Evolutionary conservation across 2,329 filamentous ascomycete genomes (phyloP).

Genomic region (Verticillium klebahnii): DNA sequence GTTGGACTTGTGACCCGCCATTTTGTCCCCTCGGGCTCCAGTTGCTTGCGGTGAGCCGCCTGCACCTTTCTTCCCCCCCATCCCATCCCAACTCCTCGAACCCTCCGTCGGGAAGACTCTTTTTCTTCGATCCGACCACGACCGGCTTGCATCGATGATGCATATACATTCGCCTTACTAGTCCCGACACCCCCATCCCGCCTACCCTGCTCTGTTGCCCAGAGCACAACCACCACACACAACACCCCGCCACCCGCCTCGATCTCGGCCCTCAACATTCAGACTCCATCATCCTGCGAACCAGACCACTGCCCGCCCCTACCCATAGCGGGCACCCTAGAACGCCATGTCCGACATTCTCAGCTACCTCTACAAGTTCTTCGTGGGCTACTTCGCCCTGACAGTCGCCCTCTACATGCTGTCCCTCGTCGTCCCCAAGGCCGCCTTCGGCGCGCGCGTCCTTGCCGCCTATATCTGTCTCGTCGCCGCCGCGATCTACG

Average conservation of each 20-base stretch:
- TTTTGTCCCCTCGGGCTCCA: neutral
- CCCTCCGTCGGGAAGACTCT: conserved; percentile 1
- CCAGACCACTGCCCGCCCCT: neutral
- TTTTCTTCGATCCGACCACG: conserved; percentile 4
- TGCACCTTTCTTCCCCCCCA: neutral
- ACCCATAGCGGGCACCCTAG: neutral
- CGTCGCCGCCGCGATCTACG: conserved; percentile 61
- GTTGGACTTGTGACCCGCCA: neutral
- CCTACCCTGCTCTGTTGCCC: neutral
- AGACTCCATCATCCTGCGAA: neutral
- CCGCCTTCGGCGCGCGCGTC: conserved; percentile 64
- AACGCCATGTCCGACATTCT: conserved; percentile 30
- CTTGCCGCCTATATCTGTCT: conserved; percentile 63
- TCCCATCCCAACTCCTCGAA: conserved; percentile 4
- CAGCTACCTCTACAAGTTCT: conserved; percentile 38
- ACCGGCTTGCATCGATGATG: conserved; percentile 3
- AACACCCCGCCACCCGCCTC: neutral
- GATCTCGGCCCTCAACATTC: neutral
- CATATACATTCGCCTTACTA: conserved; percentile 2
- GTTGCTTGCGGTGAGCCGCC: neutral
- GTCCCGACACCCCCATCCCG: neutral
- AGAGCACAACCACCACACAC: neutral
- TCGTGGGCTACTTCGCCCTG: conserved; percentile 46
- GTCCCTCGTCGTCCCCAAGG: conserved; percentile 52
- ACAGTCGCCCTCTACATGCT: conserved; percentile 57